Conservation (phyloP, 2,329 filamentous ascomycete genomes). For the Neurospora sp. region DNA sequence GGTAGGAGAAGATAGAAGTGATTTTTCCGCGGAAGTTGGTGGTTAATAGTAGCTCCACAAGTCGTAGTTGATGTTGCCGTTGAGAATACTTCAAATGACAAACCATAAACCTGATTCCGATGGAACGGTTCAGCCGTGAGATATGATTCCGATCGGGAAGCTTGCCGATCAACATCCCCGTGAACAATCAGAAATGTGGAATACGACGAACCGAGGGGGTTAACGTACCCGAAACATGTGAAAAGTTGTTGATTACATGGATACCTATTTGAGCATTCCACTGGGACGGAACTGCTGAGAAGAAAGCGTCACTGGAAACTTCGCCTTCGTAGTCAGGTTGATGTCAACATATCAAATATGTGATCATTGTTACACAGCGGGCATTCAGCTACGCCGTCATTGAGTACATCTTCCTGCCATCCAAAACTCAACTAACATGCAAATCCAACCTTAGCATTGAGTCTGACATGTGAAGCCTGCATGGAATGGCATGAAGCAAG, state of each 20-base stretch:
- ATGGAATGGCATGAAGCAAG: slow-evolving; percentile 2
- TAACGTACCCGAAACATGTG: neutral
- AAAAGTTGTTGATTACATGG: neutral
- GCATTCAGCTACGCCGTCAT: neutral
- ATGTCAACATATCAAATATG: neutral
- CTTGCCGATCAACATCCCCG: neutral
- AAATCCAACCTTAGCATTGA: neutral
- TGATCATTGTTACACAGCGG: neutral
- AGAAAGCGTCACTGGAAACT: neutral
- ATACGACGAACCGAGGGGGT: neutral
- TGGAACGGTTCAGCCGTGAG: neutral
- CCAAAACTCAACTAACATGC: neutral
- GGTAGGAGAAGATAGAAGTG: neutral
- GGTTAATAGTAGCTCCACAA: neutral
- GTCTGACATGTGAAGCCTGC: neutral
- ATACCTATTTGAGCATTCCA: neutral
- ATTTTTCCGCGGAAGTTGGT: neutral
- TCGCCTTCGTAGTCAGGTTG: neutral
- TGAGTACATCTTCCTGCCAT: neutral
- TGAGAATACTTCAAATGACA: neutral
- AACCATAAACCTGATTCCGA: neutral
- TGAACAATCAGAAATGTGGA: neutral
- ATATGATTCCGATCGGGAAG: neutral
- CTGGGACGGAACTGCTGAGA: neutral
- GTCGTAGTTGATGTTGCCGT: too few species aligned